Evolutionary conservation across 1,284 basidiomycete species (phyloP).

Genomic region (Boletus smithii): DNA sequence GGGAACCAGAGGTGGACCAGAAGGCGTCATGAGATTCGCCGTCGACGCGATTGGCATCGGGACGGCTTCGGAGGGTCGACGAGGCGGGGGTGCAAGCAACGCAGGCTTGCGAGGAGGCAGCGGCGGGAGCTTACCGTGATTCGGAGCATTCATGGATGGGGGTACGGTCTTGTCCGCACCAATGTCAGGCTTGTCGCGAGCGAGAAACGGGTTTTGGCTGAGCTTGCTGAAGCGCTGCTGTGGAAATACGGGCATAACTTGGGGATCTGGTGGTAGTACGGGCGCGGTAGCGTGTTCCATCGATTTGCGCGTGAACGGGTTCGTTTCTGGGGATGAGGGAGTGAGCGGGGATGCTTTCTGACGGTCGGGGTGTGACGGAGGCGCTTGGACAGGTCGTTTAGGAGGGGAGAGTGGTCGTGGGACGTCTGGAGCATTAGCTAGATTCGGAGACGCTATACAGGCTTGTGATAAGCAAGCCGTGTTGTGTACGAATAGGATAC

Average conservation of each 20-base stretch:
- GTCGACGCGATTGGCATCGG: conserved; percentile 3
- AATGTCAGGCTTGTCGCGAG: conserved; percentile 20
- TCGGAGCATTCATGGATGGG: not conserved
- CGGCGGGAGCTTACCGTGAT: conserved; percentile 28
- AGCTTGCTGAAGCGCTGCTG: conserved; percentile 25
- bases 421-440: conserved; percentile 9
- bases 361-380: conserved; percentile 26
- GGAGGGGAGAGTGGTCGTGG: conserved; percentile 18
- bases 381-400: conserved; percentile 18
- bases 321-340: conserved; percentile 25
- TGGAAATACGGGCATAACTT: conserved; percentile 23
- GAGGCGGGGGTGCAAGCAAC: conserved; percentile 19
- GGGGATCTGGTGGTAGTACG: conserved; percentile 7
- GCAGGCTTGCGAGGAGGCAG: conserved; percentile 36
- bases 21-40: conserved; percentile 3
- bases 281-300: conserved; percentile 12
- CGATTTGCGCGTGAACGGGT: conserved; percentile 28
- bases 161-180: conserved; percentile 7
- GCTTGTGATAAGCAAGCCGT: conserved; percentile 11
- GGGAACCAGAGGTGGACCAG: conserved; percentile 18
- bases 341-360: conserved; percentile 14
- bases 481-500: not conserved
- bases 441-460: conserved; percentile 19
- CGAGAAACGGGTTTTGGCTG: conserved; percentile 34
- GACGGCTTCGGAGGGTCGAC: conserved; percentile 23